Evolutionary conservation across 2,329 filamentous ascomycete genomes (phyloP).

Genomic region (Colletotrichum euphorbiae): DNA sequence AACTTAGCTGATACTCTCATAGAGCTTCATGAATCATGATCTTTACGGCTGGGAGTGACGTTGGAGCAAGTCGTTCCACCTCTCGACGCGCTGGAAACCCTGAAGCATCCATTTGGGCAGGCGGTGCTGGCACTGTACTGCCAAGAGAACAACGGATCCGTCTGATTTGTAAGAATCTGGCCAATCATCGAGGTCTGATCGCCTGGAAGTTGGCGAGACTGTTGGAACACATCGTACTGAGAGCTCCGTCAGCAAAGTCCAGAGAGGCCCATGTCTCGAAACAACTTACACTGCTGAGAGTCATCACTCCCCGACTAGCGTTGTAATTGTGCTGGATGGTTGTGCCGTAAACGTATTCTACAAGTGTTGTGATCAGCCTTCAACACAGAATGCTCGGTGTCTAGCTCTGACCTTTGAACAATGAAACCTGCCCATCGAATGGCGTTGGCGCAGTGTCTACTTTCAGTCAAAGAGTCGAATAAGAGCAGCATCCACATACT

Average conservation of each 20-base stretch:
- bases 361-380: neutral
- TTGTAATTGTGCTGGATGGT: slow-evolving; percentile 57
- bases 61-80: slow-evolving; percentile 33
- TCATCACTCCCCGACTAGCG: slow-evolving; percentile 27
- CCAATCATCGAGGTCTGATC: slow-evolving; percentile 54
- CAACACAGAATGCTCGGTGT: too few relatives aligned
- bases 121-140: slow-evolving; percentile 55
- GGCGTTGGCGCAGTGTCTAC: slow-evolving; percentile 60
- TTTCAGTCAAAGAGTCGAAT: neutral
- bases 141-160: slow-evolving; percentile 65
- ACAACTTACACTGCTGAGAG: slow-evolving; percentile 23
- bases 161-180: slow-evolving; percentile 63
- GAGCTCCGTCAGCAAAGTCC: slow-evolving; percentile 46
- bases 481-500: slow-evolving; percentile 35
- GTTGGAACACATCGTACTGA: slow-evolving; percentile 58
- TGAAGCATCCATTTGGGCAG: slow-evolving; percentile 34
- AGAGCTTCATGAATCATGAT: slow-evolving; percentile 17
- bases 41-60: slow-evolving; percentile 9
- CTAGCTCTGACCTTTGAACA: slow-evolving; percentile 42
- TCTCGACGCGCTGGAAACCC: slow-evolving; percentile 15
- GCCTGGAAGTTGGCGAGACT: slow-evolving; percentile 51
- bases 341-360: slow-evolving; percentile 66
- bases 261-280: fast-evolving
- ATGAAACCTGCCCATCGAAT: slow-evolving; percentile 68
- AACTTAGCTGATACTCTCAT: neutral